A percentile compares a stretch with the other conserved stretches of the same genome.
phyloP scores from a whole-genome alignment of 345 rosid genomes.

The Brassica nigra region DNA sequence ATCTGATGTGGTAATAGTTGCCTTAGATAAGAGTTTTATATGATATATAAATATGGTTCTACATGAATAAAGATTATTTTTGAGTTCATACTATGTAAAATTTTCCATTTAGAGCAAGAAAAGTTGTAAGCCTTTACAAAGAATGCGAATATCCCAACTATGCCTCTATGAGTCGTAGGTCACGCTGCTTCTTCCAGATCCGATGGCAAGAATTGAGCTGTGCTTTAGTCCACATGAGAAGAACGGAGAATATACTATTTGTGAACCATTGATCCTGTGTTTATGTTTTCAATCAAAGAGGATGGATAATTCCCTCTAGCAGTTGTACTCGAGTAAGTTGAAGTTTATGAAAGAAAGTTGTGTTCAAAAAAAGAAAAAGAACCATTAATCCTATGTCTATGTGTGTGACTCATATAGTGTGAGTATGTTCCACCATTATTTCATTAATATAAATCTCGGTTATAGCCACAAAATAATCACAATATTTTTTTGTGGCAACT shows the following conservation, averaged over 20 bases:
- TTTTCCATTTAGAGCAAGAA: slow-evolving; percentile 9
- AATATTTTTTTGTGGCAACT: too few relatives aligned
- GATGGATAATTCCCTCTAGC: too few relatives aligned
- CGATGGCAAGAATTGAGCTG: background rate
- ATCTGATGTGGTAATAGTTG: slow-evolving; percentile 10
- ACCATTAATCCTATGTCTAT: background rate
- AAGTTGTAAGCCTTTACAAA: background rate
- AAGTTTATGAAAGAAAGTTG: too few relatives aligned
- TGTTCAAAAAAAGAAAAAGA: background rate
- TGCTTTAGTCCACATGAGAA: background rate
- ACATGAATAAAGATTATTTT: background rate
- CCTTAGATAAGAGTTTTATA: background rate
- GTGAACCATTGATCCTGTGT: background rate
- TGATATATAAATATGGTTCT: background rate
- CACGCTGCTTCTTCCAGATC: background rate
- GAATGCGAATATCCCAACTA: background rate
- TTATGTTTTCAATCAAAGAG: background rate
- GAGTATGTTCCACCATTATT: background rate
- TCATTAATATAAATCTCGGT: too few relatives aligned
- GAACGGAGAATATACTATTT: background rate
- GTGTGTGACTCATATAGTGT: background rate
- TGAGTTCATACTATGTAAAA: background rate
- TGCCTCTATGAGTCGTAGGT: background rate
- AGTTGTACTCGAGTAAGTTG: too few relatives aligned
- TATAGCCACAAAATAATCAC: too few relatives aligned